phyloP scores from a whole-genome alignment of 352 stramenopile species.

The Globisporangium middletonii region DNA sequence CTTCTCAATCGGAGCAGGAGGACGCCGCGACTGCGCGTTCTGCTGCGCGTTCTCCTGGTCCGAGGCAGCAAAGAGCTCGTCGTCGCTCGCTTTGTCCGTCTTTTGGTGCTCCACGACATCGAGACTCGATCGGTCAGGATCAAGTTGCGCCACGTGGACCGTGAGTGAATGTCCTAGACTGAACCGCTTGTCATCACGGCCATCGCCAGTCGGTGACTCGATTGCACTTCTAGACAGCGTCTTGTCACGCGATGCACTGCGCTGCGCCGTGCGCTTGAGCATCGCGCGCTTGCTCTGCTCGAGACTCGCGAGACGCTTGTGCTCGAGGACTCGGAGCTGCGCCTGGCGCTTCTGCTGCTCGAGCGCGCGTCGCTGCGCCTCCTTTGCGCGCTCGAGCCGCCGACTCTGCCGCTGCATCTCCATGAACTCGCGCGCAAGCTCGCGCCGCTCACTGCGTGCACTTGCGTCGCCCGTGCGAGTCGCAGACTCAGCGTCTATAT shows the following conservation, averaged over 20 bases:
- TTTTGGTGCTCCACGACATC: background rate
- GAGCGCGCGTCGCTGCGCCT: slow-evolving; percentile 28
- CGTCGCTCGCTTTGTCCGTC: background rate
- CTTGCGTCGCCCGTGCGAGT: slow-evolving; percentile 2
- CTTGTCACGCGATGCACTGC: background rate
- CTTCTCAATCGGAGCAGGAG: too few relatives aligned
- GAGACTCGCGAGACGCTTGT: slow-evolving; percentile 13
- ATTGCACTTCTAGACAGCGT: background rate
- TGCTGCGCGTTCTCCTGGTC: slow-evolving; percentile 11
- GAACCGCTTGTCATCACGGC: background rate
- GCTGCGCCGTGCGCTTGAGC: slow-evolving; percentile 4
- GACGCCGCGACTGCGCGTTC: background rate
- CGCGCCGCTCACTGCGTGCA: slow-evolving; percentile 40
- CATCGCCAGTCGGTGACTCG: too few relatives aligned
- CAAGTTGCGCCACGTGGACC: background rate
- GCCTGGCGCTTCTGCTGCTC: slow-evolving; percentile 33
- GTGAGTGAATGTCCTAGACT: background rate
- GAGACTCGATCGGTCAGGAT: background rate
- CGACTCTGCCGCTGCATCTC: slow-evolving; percentile 51
- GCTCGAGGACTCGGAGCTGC: slow-evolving; percentile 32
- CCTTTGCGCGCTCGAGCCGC: slow-evolving; percentile 22
- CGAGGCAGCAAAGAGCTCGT: background rate
- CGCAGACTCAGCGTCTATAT: background rate
- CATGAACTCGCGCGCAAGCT: slow-evolving; percentile 61
- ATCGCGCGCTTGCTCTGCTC: slow-evolving; percentile 7